Base-by-base conservation (phyloP, 768 basidiomycete species). In the Lactarius indigo region DNA sequence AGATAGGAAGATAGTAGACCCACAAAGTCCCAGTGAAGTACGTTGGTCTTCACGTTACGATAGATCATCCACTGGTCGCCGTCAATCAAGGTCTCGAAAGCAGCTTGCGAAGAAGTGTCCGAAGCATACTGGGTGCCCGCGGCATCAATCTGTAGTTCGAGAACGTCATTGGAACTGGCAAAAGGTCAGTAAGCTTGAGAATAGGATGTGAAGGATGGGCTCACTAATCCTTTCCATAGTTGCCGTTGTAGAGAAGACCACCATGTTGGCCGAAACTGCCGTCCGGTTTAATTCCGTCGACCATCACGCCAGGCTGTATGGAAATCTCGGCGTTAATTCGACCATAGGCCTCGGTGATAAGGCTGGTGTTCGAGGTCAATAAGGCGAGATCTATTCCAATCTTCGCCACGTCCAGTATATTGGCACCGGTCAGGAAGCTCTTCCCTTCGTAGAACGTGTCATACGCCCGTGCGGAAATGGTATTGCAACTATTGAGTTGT, bases 41-140 rank as follows among this genome's bases (percentile, higher is more conserved):
- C 81, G 5, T 79, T 76, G 1, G 88, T 88, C 31, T 81, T 58
- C 12, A 78, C 74, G 71, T 91, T 90, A 15, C 77, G 76, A 71
- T 82, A 87, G 31, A 89, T 85, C 87, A 90, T 89, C 89, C 89
- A 91, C 55, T 78, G 77, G 66, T 85, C 79, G 0, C 84, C 89
- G 37, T 84, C 79, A 64, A 90, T 79, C 5, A 88, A 75, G 15
- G 80, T 83, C 10, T 80, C 82, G 58, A 90, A 82, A 0, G 87
- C 87, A 31, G 71, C 64, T 68, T 80, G 77, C 15, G 82, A 70
- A 30, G 56, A 72, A 15, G 72, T 74, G 7, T 75, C 62, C 15
- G 74, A 75, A 2, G 86, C 88, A 44, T 84, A 89, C 37, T 78
- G 76, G 1, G 89, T 91, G 17, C 84, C 86, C 20, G 80, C 84